These are phyloP conservation scores for Solanum chmielewskii DNA, from an alignment of 257 asterid genomes.

Conservation along the genomic window DNA sequence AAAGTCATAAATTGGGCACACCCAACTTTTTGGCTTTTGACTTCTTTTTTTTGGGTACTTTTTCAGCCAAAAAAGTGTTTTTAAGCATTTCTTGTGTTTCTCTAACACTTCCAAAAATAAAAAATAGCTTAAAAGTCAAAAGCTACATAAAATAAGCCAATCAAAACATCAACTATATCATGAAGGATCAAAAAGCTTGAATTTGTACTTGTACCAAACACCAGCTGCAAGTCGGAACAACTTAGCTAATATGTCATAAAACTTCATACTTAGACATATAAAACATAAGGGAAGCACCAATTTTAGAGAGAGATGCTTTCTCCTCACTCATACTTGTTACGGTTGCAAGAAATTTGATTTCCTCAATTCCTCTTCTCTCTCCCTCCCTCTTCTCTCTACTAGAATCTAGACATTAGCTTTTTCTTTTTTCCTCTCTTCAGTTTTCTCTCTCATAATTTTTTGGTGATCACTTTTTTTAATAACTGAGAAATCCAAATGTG, in stretches of 20 bases:
- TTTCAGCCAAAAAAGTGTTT: too few relatives aligned
- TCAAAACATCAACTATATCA: neutral
- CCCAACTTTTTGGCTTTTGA: neutral
- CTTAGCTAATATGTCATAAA: neutral
- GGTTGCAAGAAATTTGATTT: neutral
- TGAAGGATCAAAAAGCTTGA: neutral
- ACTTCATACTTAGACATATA: neutral
- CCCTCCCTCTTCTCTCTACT: neutral
- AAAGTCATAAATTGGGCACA: neutral
- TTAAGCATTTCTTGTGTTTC: neutral
- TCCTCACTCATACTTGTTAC: neutral
- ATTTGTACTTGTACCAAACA: neutral
- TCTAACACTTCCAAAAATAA: neutral
- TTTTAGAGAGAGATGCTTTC: neutral
- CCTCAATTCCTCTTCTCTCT: neutral
- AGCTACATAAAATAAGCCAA: neutral
- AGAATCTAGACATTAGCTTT: neutral
- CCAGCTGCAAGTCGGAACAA: neutral
- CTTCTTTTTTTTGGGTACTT: neutral
- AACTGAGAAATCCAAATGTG: too few relatives aligned
- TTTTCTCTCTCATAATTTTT: neutral
- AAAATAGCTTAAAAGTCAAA: neutral
- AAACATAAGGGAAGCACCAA: neutral
- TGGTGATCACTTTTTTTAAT: neutral
- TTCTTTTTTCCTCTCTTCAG: neutral